These are phyloP conservation scores for Solanum hybrid DNA, from an alignment of 305 asterid genomes.

Conservation along the genomic window DNA sequence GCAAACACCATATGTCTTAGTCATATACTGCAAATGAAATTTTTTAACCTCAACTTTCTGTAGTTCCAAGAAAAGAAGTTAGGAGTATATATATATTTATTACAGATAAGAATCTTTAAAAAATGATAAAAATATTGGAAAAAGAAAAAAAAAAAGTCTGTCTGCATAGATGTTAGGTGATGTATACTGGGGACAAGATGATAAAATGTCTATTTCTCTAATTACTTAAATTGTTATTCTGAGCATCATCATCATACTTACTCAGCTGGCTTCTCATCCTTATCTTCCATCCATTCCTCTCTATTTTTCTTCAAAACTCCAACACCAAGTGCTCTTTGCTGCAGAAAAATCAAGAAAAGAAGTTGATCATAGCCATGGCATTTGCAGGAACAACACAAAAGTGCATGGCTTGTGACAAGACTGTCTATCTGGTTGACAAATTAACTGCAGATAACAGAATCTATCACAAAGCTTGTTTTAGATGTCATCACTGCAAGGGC, in stretches of 20 bases:
- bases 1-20: background rate
- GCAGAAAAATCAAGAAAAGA: background rate
- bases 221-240: conserved; percentile 14
- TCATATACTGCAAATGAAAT: background rate
- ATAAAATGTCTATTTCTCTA: conserved; percentile 20
- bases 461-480: conserved; percentile 90
- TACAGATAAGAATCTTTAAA: background rate
- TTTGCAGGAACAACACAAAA: conserved; percentile 99
- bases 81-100: background rate
- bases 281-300: conserved; percentile 15
- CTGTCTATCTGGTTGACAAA: conserved; percentile 91
- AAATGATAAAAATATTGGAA: background rate
- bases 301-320: conserved; percentile 1
- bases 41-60: background rate
- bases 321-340: background rate
- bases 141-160: background rate
- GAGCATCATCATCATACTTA: conserved; percentile 13
- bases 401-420: conserved; percentile 98
- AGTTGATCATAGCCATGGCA: conserved; percentile 46
- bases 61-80: no score
- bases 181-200: conserved; percentile 32
- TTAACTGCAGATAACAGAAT: conserved; percentile 88
- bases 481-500: conserved; percentile 98
- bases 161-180: conserved; percentile 26
- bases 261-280: conserved; percentile 12